Evolutionary conservation across 768 basidiomycete species (phyloP), one percentile per base, ranked within the genome.

Genomic region (Strobilomyces confusus): DNA sequence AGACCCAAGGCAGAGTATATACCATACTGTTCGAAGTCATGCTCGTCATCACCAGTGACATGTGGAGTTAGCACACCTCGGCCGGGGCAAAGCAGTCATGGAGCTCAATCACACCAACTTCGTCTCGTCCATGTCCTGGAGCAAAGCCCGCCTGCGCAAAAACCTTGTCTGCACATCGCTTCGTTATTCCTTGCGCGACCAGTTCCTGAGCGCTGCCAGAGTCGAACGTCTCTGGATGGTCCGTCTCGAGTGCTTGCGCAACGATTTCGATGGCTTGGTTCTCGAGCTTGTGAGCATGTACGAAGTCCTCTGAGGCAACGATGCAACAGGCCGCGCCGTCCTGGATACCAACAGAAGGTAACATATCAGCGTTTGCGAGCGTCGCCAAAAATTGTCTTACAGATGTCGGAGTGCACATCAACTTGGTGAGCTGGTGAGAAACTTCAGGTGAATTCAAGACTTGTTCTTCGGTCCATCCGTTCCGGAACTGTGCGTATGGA

Each of bases 251-350:
- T 4, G 76, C 78, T 57, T 80, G 79, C 0, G 83, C 79, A 20
- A 87, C 82, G 43, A 94, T 83, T 64, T 93, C 91, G 56, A 92
- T 89, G 15, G 89, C 89, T 63, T 92, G 91, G 63, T 91, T 93
- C 70, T 92, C 85, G 11, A 92, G 80, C 14, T 75, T 72, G 59
- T 90, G 83, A 1, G 72, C 65, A 45, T 80, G 84, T 7, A 93
- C 87, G 60, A 92, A 92, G 33, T 78, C 80, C 63, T 92, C 89
- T 0, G 87, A 89, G 4, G 83, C 89, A 26, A 93, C 75, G 49
- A 93, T 77, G 54, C 86, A 87, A 58, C 84, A 85, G 1, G 86
- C 86, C 20, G 86, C 86, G 20, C 86, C 86, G 58, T 89, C 86
- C 87, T 87, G 33, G 29, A 23, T 15, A 19, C 9, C 17, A 7